Percentiles rank a stretch among this genome's conserved stretches.
Conservation (phyloP, 2,329 filamentous ascomycete genomes). For the Trichoderma atroviride region DNA sequence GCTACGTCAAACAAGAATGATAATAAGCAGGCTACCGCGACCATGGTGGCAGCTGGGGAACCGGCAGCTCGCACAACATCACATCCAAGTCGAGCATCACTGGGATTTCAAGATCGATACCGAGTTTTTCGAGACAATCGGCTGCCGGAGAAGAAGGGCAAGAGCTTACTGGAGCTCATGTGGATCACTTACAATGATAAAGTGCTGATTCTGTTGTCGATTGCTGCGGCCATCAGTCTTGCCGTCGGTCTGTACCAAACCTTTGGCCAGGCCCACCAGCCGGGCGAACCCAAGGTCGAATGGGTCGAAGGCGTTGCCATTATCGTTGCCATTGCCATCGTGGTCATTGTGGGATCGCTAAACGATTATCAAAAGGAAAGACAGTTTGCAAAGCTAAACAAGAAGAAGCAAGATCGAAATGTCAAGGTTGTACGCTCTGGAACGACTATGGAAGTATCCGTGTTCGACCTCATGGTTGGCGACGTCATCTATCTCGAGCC, state of each 20-base stretch:
- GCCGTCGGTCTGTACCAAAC: constrained; percentile 77
- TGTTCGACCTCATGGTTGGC: constrained; percentile 69
- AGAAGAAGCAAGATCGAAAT: constrained; percentile 74
- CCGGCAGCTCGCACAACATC: neutral
- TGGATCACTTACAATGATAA: constrained; percentile 88
- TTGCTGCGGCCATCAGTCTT: constrained; percentile 72
- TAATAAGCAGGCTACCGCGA: constrained; percentile 43
- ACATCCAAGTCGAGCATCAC: neutral
- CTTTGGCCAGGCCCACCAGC: constrained; percentile 60
- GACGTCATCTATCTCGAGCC: constrained; percentile 75
- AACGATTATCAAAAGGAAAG: constrained; percentile 83
- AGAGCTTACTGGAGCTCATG: constrained; percentile 71
- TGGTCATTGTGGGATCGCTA: constrained; percentile 74
- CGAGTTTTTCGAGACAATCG: constrained; percentile 73
- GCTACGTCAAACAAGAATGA: constrained; percentile 51
- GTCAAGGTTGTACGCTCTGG: constrained; percentile 75
- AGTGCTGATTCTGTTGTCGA: constrained; percentile 71
- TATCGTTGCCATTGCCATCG: constrained; percentile 76
- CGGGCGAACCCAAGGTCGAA: constrained; percentile 61
- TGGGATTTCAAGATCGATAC: constrained; percentile 57
- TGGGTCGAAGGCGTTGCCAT: constrained; percentile 85
- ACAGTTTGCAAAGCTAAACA: constrained; percentile 77
- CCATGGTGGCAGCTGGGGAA: constrained; percentile 16
- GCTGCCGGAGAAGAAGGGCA: constrained; percentile 73
- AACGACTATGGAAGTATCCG: constrained; percentile 67